Evolutionary conservation across 805 yeast species (phyloP), one percentile per base, ranked within the genome.

Genomic region (Naumovozyma castellii): DNA sequence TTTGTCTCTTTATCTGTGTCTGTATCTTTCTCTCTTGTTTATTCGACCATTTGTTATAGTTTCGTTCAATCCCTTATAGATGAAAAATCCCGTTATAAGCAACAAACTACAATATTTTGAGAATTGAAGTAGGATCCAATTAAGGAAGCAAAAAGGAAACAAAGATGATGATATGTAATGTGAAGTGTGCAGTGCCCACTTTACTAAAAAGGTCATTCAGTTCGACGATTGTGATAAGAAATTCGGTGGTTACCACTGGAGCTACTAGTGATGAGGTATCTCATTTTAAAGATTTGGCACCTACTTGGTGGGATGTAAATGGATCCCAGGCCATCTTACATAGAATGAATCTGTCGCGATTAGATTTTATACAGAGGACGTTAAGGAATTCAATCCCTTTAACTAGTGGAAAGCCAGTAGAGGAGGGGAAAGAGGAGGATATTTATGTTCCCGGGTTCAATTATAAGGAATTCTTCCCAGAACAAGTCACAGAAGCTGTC

Each of bases 261-360:
- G 43, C 57, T 6, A 51, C 62, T 2, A 65, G 64, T 5, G 76
- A 78, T 4, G 97, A 90, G 56, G 68, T 80, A 59, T 62, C 72
- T 8, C 97, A 92, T 61, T 92, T 92, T 62, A 78, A 84, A 50
- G 75, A 80, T 27, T 68, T 92, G 34, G 98, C 99, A 1, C 69
- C 81, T n/a, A 63, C 85, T n/a, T 92, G 99, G 99, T 92, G 99
- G 98, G 95, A 92, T 51, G 78, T 84, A 12, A 64, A 78, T 47
- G 98, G 98, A 0, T 82, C 97, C 1, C 97, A 92, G 57, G 67
- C 98, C 31, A 84, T 92, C 40, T 71, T 92, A 33, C 97, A 32
- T 17, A 37, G 35, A 8, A 28, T 18, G 34, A 17, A 19, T 20
- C 15, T 19, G 32, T 14, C 34, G 39, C 67, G 98, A 46, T 73